Conservation (phyloP, 139 green algal species). For the Eudorina sp. region DNA sequence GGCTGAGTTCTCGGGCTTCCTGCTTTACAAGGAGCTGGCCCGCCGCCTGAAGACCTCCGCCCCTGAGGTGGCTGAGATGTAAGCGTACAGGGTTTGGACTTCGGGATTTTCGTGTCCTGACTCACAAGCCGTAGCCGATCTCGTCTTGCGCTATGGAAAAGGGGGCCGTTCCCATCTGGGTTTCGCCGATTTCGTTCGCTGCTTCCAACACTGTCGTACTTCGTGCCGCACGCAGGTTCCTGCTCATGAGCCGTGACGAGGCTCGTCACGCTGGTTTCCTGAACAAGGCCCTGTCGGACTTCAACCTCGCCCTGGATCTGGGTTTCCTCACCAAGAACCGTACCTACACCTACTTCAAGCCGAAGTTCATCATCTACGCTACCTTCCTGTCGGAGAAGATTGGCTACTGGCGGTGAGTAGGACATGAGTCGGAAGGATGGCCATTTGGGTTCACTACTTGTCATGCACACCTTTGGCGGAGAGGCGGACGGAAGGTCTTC, state of each 20-base stretch:
- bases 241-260: slow-evolving; percentile 97
- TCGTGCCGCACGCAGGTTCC: too few species aligned
- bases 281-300: slow-evolving; percentile 91
- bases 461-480: too few species aligned
- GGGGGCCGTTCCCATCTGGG: too few species aligned
- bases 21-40: slow-evolving; percentile 99
- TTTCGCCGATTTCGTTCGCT: too few species aligned
- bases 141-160: too few species aligned
- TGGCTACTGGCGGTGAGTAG: slow-evolving; percentile 95
- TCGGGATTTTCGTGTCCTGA: too few species aligned
- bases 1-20: slow-evolving; percentile 96
- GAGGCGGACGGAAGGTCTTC: too few species aligned
- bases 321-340: slow-evolving; percentile 98
- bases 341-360: slow-evolving; percentile 91
- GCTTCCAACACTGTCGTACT: too few species aligned
- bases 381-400: slow-evolving; percentile 98
- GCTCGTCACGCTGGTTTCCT: slow-evolving; percentile 97
- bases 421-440: too few species aligned
- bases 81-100: too few species aligned
- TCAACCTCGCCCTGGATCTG: slow-evolving; percentile 92
- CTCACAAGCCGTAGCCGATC: too few species aligned
- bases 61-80: slow-evolving; percentile 89
- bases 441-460: too few species aligned
- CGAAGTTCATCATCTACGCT: slow-evolving; percentile 99
- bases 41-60: slow-evolving; percentile 92